phyloP scores from a whole-genome alignment of 768 basidiomycete species.

The Leucocoprinus birnbaumii region DNA sequence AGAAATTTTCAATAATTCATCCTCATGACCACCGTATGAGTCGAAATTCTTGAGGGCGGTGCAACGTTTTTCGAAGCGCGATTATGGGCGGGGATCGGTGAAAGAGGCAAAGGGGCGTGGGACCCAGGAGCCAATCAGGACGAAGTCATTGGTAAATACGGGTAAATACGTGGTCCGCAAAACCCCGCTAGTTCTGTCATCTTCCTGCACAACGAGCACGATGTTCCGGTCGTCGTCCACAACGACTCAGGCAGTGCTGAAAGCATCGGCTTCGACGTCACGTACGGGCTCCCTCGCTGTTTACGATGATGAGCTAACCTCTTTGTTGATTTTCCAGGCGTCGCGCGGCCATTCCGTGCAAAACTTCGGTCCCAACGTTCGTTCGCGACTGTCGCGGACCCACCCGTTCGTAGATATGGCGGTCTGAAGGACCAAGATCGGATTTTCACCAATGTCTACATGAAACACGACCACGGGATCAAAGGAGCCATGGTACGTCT shows the following conservation, averaged over 20 bases:
- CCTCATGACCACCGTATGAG: too few relatives aligned
- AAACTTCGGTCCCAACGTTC: slow-evolving; percentile 36
- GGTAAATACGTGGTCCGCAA: slow-evolving; percentile 19
- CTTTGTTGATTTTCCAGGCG: slow-evolving; percentile 16
- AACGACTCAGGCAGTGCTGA: slow-evolving; percentile 34
- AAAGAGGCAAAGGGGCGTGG: not conserved
- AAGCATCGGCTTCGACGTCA: slow-evolving; percentile 21
- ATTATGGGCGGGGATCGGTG: not conserved
- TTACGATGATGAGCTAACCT: not conserved
- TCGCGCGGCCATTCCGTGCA: slow-evolving; percentile 29
- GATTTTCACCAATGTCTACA: slow-evolving; percentile 91
- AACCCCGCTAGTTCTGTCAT: slow-evolving; percentile 22
- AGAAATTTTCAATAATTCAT: too few relatives aligned
- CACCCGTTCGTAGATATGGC: slow-evolving; percentile 90
- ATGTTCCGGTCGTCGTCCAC: slow-evolving; percentile 34
- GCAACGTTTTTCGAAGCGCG: not conserved
- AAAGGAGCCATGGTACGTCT: slow-evolving; percentile 83
- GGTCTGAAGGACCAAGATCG: slow-evolving; percentile 94
- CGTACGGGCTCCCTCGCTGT: slow-evolving; percentile 20
- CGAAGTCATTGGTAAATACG: slow-evolving; percentile 2
- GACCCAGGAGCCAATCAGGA: not conserved
- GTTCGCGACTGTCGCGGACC: slow-evolving; percentile 75
- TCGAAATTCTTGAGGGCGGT: not conserved
- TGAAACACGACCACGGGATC: slow-evolving; percentile 84
- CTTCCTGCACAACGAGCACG: slow-evolving; percentile 29